A percentile compares a stretch with the other conserved stretches of the same genome.
Evolutionary conservation across 139 green algal species (phyloP).

Genomic region (Parachlorella kessleri): DNA sequence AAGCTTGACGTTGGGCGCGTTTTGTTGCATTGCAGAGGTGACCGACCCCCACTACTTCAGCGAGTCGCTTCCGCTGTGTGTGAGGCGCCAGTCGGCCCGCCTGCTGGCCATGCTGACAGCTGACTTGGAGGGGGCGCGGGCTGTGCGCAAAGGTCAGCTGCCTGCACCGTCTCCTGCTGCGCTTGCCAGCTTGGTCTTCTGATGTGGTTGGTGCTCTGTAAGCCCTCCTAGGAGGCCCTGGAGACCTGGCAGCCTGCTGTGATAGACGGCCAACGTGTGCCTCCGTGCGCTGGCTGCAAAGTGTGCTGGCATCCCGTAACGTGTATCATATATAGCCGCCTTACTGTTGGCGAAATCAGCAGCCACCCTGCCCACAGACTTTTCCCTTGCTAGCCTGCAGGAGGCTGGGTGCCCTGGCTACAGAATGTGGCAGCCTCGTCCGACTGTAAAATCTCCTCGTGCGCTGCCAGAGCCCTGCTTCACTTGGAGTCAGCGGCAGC

Average conservation of each 20-base stretch:
- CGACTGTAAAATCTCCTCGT: slow-evolving; percentile 69
- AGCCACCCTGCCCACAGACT: no score
- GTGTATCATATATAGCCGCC: no score
- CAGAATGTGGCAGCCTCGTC: slow-evolving; percentile 32
- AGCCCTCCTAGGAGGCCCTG: no score
- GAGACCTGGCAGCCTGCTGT: no score
- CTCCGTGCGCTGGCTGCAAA: no score
- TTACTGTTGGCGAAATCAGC: no score
- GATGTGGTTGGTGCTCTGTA: no score
- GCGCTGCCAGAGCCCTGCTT: slow-evolving; percentile 66
- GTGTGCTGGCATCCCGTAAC: no score
- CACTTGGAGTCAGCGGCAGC: slow-evolving; percentile 55
- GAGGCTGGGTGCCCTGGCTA: slow-evolving; percentile 62
- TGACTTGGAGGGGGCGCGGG: slow-evolving; percentile 29
- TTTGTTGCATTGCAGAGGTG: background rate
- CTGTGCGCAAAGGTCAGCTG: slow-evolving; percentile 10
- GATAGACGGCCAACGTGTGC: no score
- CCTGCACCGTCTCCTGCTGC: no score
- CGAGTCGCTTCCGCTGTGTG: slow-evolving; percentile 10
- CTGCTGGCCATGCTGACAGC: slow-evolving; percentile 66
- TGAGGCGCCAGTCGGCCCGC: slow-evolving; percentile 25
- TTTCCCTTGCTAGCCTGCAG: slow-evolving; percentile 8
- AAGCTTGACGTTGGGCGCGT: no score
- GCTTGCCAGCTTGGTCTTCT: no score
- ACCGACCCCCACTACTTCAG: background rate